Conservation (phyloP, 805 yeast species). For the Lipomyces sp. region DNA sequence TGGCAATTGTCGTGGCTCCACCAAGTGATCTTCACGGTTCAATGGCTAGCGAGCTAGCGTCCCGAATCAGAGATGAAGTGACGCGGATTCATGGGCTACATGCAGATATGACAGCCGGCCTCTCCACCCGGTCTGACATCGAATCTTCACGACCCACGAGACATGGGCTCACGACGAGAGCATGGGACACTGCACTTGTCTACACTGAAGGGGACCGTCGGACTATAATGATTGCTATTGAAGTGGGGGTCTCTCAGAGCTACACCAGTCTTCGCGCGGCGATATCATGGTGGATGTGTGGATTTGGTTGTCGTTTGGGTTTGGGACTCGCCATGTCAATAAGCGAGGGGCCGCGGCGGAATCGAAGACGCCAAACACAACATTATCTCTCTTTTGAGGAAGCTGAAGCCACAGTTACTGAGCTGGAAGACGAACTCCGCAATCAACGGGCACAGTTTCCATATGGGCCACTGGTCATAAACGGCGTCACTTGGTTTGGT, state of each 20-base stretch:
- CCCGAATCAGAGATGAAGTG: neutral
- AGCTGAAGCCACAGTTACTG: no score
- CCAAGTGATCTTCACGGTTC: neutral
- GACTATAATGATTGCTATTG: slow-evolving; percentile 5
- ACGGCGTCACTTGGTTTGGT: no score
- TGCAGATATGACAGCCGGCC: neutral
- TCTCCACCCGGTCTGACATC: neutral
- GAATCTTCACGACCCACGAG: neutral
- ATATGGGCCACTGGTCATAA: no score
- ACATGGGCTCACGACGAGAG: slow-evolving; percentile 1
- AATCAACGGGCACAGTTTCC: no score
- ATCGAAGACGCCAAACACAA: neutral
- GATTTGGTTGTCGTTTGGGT: neutral
- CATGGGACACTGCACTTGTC: neutral
- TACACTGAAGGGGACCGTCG: neutral
- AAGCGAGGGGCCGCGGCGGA: neutral
- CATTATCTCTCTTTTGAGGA: no score
- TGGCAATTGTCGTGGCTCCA: neutral
- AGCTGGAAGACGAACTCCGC: no score
- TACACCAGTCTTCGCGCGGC: neutral
- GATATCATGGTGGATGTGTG: neutral
- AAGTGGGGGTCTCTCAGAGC: slow-evolving; percentile 4
- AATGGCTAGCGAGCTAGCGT: neutral
- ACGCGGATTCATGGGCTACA: neutral
- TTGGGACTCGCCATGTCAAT: slow-evolving; percentile 1